phyloP scores from a whole-genome alignment of 1,139 yeast species.

The Geotrichum armillariae region DNA sequence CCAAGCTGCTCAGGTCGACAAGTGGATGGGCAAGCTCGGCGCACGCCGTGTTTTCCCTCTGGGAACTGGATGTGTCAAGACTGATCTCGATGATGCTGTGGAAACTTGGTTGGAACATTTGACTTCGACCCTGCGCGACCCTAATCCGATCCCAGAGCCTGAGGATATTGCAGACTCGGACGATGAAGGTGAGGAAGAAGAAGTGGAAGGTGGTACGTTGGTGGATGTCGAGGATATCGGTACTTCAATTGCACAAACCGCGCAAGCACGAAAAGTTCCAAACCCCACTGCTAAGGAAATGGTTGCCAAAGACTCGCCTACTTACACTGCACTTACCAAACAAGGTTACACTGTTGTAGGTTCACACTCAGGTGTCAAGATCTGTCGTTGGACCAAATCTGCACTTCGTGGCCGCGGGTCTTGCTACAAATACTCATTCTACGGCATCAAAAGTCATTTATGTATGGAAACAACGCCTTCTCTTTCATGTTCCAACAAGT shows the following conservation, averaged over 20 bases:
- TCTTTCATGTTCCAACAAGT: slow-evolving; percentile 88
- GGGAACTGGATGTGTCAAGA: slow-evolving; percentile 83
- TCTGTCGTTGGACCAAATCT: slow-evolving; percentile 95
- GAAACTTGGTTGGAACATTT: slow-evolving; percentile 67
- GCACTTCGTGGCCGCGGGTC: slow-evolving; percentile 94
- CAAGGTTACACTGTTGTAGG: slow-evolving; percentile 95
- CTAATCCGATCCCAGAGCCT: slow-evolving; percentile 48
- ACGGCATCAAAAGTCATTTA: slow-evolving; percentile 84
- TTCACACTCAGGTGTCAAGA: slow-evolving; percentile 91
- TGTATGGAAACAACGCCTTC: slow-evolving; percentile 98
- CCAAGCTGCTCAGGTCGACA: slow-evolving; percentile 76
- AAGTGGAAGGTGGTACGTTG: slow-evolving; percentile 37
- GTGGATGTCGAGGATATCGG: slow-evolving; percentile 91
- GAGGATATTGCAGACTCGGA: slow-evolving; percentile 50
- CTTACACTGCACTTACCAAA: slow-evolving; percentile 81
- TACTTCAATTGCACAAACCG: slow-evolving; percentile 25
- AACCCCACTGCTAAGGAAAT: slow-evolving; percentile 61
- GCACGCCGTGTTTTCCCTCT: slow-evolving; percentile 81
- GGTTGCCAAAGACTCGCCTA: slow-evolving; percentile 91
- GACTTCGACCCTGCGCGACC: slow-evolving; percentile 58
- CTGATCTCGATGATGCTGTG: slow-evolving; percentile 60
- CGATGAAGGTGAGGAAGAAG: slow-evolving; percentile 44
- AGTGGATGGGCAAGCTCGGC: slow-evolving; percentile 78
- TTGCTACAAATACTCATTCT: slow-evolving; percentile 88
- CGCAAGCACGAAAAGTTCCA: slow-evolving; percentile 22